Evolutionary conservation across 306 rosid genomes (phyloP).

Genomic region (Cucumis cinereus): DNA sequence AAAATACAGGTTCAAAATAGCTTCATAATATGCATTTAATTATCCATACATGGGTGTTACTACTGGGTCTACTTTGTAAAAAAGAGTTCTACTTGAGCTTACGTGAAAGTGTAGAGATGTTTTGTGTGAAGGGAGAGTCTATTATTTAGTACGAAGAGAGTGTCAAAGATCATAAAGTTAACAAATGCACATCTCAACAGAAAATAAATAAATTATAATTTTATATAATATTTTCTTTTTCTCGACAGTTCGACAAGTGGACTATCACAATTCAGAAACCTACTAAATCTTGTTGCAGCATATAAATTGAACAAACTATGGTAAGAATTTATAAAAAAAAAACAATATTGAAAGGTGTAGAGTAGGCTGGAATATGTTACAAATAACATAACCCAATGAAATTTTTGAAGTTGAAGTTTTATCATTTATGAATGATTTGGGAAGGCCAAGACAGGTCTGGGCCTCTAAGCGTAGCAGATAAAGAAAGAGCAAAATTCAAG

Average conservation of each 20-base stretch:
- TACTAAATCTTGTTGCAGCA: background rate
- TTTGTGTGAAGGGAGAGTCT: no score
- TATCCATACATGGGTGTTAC: no score
- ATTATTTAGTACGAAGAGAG: no score
- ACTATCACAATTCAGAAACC: background rate
- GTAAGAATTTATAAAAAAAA: background rate
- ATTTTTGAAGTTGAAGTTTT: background rate
- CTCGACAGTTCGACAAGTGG: background rate
- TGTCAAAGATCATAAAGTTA: no score
- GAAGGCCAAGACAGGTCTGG: background rate
- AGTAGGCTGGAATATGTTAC: background rate
- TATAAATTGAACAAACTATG: background rate
- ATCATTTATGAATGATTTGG: background rate
- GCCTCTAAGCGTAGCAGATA: background rate
- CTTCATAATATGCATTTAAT: no score
- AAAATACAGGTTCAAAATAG: background rate
- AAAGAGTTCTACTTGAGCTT: no score
- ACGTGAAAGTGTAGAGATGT: no score
- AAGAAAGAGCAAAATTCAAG: background rate
- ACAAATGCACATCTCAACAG: background rate
- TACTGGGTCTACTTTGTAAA: no score
- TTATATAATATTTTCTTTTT: no score
- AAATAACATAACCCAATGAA: background rate
- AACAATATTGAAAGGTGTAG: background rate
- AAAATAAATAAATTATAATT: no score